Evolutionary conservation across 2,329 filamentous ascomycete species (phyloP).

Genomic region (Talaromyces atroroseus): DNA sequence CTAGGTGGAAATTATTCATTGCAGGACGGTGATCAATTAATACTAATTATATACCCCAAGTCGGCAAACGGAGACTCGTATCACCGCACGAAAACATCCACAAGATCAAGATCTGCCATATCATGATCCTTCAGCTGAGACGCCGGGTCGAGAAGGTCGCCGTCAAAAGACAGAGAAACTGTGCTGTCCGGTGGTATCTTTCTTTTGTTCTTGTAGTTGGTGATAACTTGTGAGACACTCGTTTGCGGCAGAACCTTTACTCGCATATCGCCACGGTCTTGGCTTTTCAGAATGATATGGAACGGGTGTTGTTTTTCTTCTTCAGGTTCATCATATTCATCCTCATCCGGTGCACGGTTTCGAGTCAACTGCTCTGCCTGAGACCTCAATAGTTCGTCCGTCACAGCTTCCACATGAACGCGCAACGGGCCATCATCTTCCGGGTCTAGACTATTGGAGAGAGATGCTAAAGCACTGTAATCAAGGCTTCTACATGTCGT

Average conservation of each 20-base stretch:
- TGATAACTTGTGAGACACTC: constrained; percentile 57
- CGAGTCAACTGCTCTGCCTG: constrained; percentile 10
- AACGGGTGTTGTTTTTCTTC: constrained; percentile 25
- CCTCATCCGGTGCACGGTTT: constrained; percentile 15
- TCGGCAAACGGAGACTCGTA: neutral
- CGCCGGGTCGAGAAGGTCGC: constrained; percentile 61
- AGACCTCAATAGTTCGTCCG: constrained; percentile 53
- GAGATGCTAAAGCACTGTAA: constrained; percentile 44
- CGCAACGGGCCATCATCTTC: constrained; percentile 39
- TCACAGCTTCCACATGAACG: constrained; percentile 75
- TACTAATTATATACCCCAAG: neutral
- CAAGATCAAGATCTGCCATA: constrained; percentile 65
- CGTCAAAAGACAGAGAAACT: constrained; percentile 67
- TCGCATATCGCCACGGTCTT: constrained; percentile 46
- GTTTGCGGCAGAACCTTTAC: constrained; percentile 46
- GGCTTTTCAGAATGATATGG: constrained; percentile 49
- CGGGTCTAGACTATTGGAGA: constrained; percentile 5
- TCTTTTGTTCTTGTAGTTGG: constrained; percentile 54
- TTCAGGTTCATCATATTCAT: constrained; percentile 9
- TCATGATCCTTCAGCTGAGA: constrained; percentile 61
- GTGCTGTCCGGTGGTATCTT: constrained; percentile 47
- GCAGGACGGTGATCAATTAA: neutral
- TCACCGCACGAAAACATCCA: constrained; percentile 66
- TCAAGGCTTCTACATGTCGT: constrained; percentile 67
- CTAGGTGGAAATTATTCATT: neutral